Evolutionary conservation across 2,329 filamentous ascomycete genomes (phyloP).

Genomic region (Bipolaris sorokiniana): DNA sequence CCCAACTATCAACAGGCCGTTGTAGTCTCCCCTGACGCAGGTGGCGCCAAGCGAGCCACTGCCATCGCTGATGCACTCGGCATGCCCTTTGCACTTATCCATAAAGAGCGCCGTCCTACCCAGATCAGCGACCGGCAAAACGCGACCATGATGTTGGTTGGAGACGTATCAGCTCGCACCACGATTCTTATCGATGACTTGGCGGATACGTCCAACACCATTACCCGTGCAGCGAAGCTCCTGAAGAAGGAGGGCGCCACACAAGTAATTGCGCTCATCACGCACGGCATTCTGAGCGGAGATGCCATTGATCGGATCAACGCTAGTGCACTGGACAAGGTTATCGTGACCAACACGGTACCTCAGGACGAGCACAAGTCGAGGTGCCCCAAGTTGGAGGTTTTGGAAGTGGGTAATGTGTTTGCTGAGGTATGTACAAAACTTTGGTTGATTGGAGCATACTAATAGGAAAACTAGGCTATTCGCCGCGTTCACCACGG

Average conservation of each 20-base stretch:
- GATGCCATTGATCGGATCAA: constrained; percentile 96
- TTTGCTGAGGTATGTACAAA: constrained; percentile 76
- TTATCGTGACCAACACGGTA: constrained; percentile 94
- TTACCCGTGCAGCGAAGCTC: constrained; percentile 94
- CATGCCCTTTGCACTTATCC: constrained; percentile 96
- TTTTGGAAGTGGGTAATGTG: constrained; percentile 84
- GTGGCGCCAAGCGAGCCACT: constrained; percentile 93
- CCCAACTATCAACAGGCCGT: constrained; percentile 85
- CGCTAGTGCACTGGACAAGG: constrained; percentile 87
- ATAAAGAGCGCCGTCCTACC: constrained; percentile 94
- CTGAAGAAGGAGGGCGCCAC: constrained; percentile 91
- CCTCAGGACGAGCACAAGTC: constrained; percentile 82
- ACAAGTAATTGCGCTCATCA: constrained; percentile 87
- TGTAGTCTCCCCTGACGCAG: constrained; percentile 94
- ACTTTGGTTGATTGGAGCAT: constrained; percentile 24
- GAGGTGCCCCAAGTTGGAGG: constrained; percentile 85
- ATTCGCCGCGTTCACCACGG: constrained; percentile 96
- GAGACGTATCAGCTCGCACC: constrained; percentile 78
- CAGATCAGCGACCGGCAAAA: constrained; percentile 82
- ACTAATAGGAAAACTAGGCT: constrained; percentile 56
- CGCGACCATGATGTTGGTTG: constrained; percentile 91
- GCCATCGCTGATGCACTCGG: constrained; percentile 91
- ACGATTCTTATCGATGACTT: constrained; percentile 94
- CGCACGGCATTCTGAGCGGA: constrained; percentile 92
- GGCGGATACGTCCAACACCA: constrained; percentile 95